A percentile compares a stretch with the other conserved stretches of the same genome.
Evolutionary conservation across 306 rosid genomes (phyloP).

Genomic region (Cicer judaicum): DNA sequence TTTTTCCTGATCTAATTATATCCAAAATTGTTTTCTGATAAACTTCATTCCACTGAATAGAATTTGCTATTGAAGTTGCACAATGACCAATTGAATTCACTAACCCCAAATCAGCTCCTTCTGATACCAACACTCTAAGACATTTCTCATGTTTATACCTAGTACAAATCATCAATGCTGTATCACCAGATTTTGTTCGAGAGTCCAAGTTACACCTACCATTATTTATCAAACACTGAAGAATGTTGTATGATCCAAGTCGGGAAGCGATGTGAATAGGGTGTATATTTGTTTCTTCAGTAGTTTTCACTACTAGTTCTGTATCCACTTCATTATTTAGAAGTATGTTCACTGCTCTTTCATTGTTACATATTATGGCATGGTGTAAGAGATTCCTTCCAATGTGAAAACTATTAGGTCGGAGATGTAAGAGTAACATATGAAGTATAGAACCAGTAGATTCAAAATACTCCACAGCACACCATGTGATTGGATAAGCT

Average conservation of each 20-base stretch:
- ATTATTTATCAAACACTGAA: conserved; percentile 44
- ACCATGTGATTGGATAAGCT: conserved; percentile 67
- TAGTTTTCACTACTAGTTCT: conserved; percentile 47
- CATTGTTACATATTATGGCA: conserved; percentile 63
- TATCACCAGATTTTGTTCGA: conserved; percentile 56
- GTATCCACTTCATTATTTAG: conserved; percentile 47
- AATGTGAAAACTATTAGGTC: conserved; percentile 52
- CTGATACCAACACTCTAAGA: conserved; percentile 56
- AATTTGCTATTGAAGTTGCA: conserved; percentile 53
- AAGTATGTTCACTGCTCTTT: conserved; percentile 49
- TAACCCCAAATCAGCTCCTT: conserved; percentile 67
- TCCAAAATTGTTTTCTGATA: conserved; percentile 50
- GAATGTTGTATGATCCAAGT: conserved; percentile 50
- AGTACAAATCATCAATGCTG: conserved; percentile 58
- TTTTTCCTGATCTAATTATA: conserved; percentile 45
- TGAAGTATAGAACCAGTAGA: conserved; percentile 61
- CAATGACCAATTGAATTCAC: conserved; percentile 53
- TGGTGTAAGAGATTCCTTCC: conserved; percentile 76
- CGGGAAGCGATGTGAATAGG: conserved; percentile 60
- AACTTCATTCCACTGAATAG: conserved; percentile 50
- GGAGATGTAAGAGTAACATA: conserved; percentile 54
- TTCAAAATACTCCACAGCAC: conserved; percentile 81
- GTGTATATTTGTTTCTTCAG: conserved; percentile 41
- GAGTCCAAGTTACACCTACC: conserved; percentile 56
- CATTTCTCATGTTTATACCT: conserved; percentile 54